Percentiles rank a stretch among this genome's conserved stretches.
Evolutionary conservation across 2,329 filamentous ascomycete species (phyloP).

Genomic region (Colletotrichum sp.): DNA sequence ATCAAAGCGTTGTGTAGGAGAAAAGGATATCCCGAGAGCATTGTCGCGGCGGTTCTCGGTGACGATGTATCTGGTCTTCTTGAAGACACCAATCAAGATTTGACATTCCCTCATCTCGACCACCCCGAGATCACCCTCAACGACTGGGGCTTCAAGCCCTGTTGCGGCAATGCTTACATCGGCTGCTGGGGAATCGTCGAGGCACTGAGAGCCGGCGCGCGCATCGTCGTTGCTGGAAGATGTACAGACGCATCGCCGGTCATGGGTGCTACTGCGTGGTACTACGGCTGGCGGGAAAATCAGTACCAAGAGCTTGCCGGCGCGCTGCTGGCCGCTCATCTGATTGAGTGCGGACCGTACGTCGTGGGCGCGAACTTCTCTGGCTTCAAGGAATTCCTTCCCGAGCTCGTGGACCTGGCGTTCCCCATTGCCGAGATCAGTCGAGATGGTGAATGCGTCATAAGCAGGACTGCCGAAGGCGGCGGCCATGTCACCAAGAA

Average conservation of each 20-base stretch:
- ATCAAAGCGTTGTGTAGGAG: slow-evolving; percentile 31
- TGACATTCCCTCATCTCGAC: slow-evolving; percentile 29
- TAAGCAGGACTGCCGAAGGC: slow-evolving; percentile 37
- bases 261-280: slow-evolving; percentile 56
- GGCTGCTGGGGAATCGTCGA: slow-evolving; percentile 48
- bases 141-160: slow-evolving; percentile 29
- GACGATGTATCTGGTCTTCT: slow-evolving; percentile 10
- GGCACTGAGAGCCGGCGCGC: slow-evolving; percentile 39
- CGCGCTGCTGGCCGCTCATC: slow-evolving; percentile 48
- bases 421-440: slow-evolving; percentile 56
- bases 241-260: slow-evolving; percentile 50
- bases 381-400: slow-evolving; percentile 38
- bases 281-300: slow-evolving; percentile 50
- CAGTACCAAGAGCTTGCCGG: slow-evolving; percentile 52
- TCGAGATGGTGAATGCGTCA: slow-evolving; percentile 45
- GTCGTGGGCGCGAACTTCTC: slow-evolving; percentile 57
- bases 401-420: slow-evolving; percentile 37
- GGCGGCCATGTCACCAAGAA: slow-evolving; percentile 34
- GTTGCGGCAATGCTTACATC: slow-evolving; percentile 50
- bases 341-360: slow-evolving; percentile 57
- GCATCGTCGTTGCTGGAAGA: slow-evolving; percentile 47
- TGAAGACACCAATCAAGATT: neutral
- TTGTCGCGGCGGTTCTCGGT: neutral
- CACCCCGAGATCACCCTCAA: slow-evolving; percentile 28
- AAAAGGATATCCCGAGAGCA: neutral